These are phyloP conservation scores for Sphagnum magellanicum DNA, from an alignment of 228 moss, liverwort and hornwort species.

Conservation along the genomic window DNA sequence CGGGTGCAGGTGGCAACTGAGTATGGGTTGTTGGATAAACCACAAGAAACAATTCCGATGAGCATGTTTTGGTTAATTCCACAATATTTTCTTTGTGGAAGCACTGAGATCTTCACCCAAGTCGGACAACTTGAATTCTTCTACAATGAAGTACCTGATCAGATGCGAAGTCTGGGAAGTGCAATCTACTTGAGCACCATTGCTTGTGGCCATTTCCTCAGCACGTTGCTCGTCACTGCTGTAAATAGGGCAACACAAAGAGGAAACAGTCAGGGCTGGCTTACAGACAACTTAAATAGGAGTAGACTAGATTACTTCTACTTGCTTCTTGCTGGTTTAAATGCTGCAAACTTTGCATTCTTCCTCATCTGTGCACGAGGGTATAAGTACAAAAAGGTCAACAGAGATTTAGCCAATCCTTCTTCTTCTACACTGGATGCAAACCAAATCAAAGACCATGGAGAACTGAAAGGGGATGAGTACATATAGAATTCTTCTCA, in stretches of 20 bases:
- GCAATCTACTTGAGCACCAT: slow-evolving; percentile 3
- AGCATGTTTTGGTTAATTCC: slow-evolving; percentile 12
- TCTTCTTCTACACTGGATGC: no score
- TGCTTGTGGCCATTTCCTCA: slow-evolving; percentile 10
- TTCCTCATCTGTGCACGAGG: slow-evolving; percentile 47
- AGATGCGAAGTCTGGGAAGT: slow-evolving; percentile 1
- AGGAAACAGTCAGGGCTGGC: slow-evolving; percentile 46
- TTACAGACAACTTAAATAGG: slow-evolving; percentile 54
- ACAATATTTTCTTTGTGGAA: slow-evolving; percentile 6
- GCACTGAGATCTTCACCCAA: slow-evolving; percentile 2
- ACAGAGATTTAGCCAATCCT: no score
- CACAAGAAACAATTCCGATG: not conserved
- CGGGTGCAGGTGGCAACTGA: slow-evolving; percentile 9
- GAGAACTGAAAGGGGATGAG: no score
- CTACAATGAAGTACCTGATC: slow-evolving; percentile 3
- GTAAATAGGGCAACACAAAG: slow-evolving; percentile 29
- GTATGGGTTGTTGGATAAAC: slow-evolving; percentile 1
- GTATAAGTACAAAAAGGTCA: slow-evolving; percentile 67
- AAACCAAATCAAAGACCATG: no score
- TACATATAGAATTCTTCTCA: no score
- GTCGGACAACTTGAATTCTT: slow-evolving; percentile 7
- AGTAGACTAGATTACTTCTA: slow-evolving; percentile 69
- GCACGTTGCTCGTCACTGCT: slow-evolving; percentile 28
- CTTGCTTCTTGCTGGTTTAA: slow-evolving; percentile 48
- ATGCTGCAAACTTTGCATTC: slow-evolving; percentile 46